Conservation (phyloP, 2,329 filamentous ascomycete genomes). For the Talaromyces sp. region DNA sequence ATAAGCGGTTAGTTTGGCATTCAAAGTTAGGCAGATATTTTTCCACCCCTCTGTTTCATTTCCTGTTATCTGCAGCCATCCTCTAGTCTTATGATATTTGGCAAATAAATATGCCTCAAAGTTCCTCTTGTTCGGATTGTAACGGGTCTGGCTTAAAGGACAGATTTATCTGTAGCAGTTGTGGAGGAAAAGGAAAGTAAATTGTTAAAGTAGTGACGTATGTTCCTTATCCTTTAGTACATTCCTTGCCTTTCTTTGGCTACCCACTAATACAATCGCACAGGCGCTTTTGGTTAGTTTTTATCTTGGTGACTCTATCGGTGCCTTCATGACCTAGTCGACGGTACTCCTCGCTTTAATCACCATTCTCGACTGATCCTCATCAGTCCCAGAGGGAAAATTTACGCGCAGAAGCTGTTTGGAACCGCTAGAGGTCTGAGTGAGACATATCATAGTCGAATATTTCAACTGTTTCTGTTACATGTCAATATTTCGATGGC, state of each 20-base stretch:
- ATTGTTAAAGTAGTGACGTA: neutral
- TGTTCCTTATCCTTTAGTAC: neutral
- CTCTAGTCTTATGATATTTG: neutral
- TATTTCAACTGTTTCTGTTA: neutral
- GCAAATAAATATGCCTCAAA: neutral
- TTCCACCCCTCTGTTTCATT: neutral
- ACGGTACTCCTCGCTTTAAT: neutral
- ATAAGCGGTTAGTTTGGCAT: neutral
- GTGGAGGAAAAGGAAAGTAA: neutral
- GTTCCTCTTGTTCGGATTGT: neutral
- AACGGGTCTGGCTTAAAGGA: neutral
- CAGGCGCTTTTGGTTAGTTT: neutral
- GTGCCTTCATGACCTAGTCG: neutral
- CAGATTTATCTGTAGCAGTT: neutral
- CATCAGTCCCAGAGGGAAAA: neutral
- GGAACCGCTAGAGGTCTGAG: neutral
- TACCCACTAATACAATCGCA: neutral
- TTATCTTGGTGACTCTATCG: neutral
- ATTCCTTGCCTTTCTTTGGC: neutral
- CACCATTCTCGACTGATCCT: neutral
- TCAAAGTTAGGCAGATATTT: neutral
- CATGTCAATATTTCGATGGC: neutral
- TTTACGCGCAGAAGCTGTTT: neutral
- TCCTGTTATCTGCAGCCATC: neutral
- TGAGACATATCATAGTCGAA: neutral